Conservation (phyloP, 202 grass and related monocot genomes). For the Schoenoplectus tabernaemontani region DNA sequence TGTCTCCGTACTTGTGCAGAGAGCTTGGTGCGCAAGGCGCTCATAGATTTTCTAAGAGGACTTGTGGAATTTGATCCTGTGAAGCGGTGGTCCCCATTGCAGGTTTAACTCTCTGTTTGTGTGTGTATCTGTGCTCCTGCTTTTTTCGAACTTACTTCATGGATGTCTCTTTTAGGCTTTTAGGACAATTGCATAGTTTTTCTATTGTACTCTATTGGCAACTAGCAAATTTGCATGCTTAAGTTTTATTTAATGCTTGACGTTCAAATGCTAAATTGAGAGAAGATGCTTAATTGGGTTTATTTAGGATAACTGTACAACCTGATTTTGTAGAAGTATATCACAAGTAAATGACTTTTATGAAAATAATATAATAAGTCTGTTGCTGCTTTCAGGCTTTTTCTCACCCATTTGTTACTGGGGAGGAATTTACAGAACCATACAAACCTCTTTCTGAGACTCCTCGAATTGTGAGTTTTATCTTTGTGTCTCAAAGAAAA, state of each 20-base stretch:
- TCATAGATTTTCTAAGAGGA: conserved; percentile 98
- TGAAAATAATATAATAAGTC: conserved; percentile 7
- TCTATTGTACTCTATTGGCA: background rate
- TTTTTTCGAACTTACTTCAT: conserved; percentile 15
- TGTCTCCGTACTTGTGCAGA: conserved; percentile 46
- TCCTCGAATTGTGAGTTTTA: conserved; percentile 85
- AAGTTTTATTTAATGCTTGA: background rate
- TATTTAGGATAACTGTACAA: background rate
- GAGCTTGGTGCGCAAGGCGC: conserved; percentile 57
- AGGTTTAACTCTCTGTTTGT: conserved; percentile 40
- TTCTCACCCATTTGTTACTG: conserved; percentile 93
- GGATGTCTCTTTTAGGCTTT: background rate
- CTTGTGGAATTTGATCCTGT: conserved; percentile 92
- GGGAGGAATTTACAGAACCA: conserved; percentile 65
- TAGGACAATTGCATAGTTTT: conserved; percentile 24
- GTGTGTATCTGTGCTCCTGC: background rate
- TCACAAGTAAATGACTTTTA: conserved; percentile 21
- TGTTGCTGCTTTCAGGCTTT: conserved; percentile 60
- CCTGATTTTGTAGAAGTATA: conserved; percentile 22
- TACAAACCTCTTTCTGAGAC: conserved; percentile 70
- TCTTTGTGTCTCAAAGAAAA: conserved; percentile 5
- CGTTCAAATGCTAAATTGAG: background rate
- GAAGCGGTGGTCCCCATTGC: conserved; percentile 94
- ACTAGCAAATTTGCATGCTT: background rate
- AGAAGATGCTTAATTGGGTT: too few relatives aligned